Base-by-base conservation (phyloP, 257 asterid species). In the Verbascum thapsus region DNA sequence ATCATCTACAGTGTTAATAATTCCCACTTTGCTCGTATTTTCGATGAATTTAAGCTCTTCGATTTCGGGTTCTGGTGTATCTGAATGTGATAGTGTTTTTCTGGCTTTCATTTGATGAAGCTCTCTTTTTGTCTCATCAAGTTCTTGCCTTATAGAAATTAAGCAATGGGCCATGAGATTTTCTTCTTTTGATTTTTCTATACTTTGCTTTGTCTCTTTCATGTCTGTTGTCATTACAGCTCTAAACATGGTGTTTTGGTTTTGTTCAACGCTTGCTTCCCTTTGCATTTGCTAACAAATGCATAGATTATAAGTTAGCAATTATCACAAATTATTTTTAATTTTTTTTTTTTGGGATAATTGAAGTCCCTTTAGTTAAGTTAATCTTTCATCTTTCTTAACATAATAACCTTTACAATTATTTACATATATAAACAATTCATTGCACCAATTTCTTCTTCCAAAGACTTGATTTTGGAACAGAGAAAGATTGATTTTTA, bases 121-220 rank as follows among this genome's bases (percentile, higher is more conserved):
- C 70, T 90, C 97, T 56, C 75, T 85, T 47, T 74, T 81, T 0
- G 96, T 87, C 18, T 80, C 79, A 45, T 90, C 95, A 2, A 90
- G 78, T 61, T 90, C 91, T 72, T 77, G 81, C 68, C 67, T 80
- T 1, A 87, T 72, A 10, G 91, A 80, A 35, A 66, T 60, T 0
- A 90, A 76, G 69, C 77, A 85, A 45, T 63, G 72, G 0, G 84
- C 91, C 96, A 85, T 80, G 7, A 65, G 23, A 15, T 52, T 71
- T 49, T 80, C 82, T 72, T 87, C 90, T 59, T 80, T 85, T 0
- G 80, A 76, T 56, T 83, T 83, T 49, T 75, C 50, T 4, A 82
- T 83, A 69, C 45, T 73, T 70, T 80, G 79, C 60, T 78, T 85
- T 0, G 86, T 76, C 64, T 81, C 88, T 78, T 81, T 83, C 5